A percentile compares a stretch with the other conserved stretches of the same genome.
Evolutionary conservation across 495 filamentous ascomycete species (phyloP).

Genomic region (Mycothermus thermophilus): DNA sequence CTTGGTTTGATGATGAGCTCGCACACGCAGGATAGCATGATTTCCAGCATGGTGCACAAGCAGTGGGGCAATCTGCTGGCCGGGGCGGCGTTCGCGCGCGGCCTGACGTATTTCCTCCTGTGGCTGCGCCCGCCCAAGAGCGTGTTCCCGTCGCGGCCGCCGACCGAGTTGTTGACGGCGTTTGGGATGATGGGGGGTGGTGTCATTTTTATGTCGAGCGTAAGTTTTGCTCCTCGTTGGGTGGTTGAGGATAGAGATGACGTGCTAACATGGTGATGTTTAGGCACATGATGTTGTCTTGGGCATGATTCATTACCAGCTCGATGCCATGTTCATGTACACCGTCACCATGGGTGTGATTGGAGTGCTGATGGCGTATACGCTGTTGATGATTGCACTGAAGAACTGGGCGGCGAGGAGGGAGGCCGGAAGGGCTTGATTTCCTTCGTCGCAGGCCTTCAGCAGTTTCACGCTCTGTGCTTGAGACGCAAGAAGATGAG

Average conservation of each 20-base stretch:
- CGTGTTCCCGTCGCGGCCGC: slow-evolving; percentile 75
- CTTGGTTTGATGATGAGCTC: slow-evolving; percentile 90
- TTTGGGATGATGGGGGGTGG: slow-evolving; percentile 86
- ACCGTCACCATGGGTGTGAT: slow-evolving; percentile 78
- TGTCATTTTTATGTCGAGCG: slow-evolving; percentile 84
- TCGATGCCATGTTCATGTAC: slow-evolving; percentile 84
- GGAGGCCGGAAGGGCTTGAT: slow-evolving; percentile 23
- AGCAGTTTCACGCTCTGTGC: neutral
- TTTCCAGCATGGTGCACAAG: slow-evolving; percentile 85
- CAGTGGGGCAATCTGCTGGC: slow-evolving; percentile 86
- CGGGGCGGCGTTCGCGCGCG: slow-evolving; percentile 64
- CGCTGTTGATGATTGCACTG: slow-evolving; percentile 61
- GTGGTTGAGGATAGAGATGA: neutral
- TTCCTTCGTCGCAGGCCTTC: neutral
- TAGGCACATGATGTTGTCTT: slow-evolving; percentile 58
- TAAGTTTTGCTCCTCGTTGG: slow-evolving; percentile 30
- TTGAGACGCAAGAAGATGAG: neutral
- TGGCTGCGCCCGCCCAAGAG: slow-evolving; percentile 76
- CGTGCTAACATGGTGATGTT: slow-evolving; percentile 7
- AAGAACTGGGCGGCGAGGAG: slow-evolving; percentile 75
- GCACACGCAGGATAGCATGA: slow-evolving; percentile 73
- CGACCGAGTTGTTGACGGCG: slow-evolving; percentile 68
- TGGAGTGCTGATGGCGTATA: slow-evolving; percentile 76
- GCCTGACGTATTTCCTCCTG: slow-evolving; percentile 62
- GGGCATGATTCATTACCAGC: slow-evolving; percentile 59